Evolutionary conservation across 2,329 filamentous ascomycete species (phyloP).

Genomic region (Blastomyces emzantsi): DNA sequence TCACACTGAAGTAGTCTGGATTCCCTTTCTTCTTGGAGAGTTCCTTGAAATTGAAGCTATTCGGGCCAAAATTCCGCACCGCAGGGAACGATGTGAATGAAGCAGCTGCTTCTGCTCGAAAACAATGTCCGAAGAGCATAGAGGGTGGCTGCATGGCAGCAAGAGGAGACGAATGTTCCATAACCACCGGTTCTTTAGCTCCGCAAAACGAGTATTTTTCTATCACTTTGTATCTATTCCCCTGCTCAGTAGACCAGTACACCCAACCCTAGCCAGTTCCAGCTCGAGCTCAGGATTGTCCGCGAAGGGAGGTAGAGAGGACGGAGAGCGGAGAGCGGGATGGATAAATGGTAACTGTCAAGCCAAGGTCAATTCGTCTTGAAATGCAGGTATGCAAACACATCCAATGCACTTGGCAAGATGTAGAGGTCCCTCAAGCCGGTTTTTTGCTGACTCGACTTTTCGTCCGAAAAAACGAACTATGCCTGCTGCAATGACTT

Average conservation of each 20-base stretch:
- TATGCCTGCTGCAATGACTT: conserved; percentile 2
- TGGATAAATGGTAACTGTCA: conserved; percentile 1
- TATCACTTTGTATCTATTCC: background rate
- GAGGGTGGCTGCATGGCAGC: conserved; percentile 78
- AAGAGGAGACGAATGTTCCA: conserved; percentile 91
- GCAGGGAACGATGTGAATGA: conserved; percentile 45
- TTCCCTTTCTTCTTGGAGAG: conserved; percentile 59
- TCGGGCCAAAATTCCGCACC: conserved; percentile 50
- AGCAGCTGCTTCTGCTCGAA: conserved; percentile 46
- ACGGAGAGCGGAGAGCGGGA: conserved; percentile 2
- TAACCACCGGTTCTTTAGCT: conserved; percentile 32
- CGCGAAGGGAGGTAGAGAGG: background rate
- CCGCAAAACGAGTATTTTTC: background rate
- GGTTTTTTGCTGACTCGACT: background rate
- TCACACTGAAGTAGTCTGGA: conserved; percentile 73
- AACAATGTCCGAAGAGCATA: conserved; percentile 55
- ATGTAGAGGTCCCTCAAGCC: background rate
- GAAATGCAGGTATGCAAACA: background rate
- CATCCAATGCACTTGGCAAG: conserved; percentile 3
- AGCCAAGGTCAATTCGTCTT: background rate
- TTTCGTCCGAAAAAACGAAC: background rate
- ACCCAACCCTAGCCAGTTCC: conserved; percentile 4
- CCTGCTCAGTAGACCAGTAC: conserved; percentile 7
- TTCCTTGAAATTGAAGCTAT: conserved; percentile 67
- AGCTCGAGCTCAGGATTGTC: conserved; percentile 4